Conservation (phyloP, 257 asterid species). For the Solanum chiquidenum region DNA sequence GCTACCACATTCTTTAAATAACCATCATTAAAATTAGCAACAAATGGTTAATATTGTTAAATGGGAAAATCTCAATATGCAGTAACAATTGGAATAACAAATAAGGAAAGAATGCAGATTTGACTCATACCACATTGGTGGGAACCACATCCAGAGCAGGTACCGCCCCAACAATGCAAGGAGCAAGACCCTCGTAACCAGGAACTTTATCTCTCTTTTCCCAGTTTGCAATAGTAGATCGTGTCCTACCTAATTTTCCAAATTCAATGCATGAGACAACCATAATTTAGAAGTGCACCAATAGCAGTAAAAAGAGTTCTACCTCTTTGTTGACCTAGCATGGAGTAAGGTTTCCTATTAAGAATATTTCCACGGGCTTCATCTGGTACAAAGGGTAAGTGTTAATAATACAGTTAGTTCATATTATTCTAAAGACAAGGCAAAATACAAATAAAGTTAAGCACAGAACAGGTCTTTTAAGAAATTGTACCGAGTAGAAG, state of each 20-base stretch:
- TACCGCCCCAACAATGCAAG: conserved; percentile 43
- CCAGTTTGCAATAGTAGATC: conserved; percentile 45
- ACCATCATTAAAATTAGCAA: background rate
- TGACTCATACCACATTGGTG: conserved; percentile 13
- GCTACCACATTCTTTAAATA: background rate
- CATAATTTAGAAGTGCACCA: background rate
- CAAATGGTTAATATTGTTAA: background rate
- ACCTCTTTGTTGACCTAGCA: conserved; percentile 67
- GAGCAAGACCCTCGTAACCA: conserved; percentile 31
- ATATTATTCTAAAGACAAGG: background rate
- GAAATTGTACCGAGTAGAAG: background rate
- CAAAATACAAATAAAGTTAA: background rate
- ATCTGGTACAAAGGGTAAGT: conserved; percentile 21
- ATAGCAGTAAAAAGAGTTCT: conserved; percentile 7
- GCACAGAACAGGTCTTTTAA: background rate
- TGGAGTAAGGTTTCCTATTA: conserved; percentile 38
- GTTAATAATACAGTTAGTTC: background rate
- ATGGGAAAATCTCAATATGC: background rate
- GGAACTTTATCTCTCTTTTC: conserved; percentile 60
- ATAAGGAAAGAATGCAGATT: background rate
- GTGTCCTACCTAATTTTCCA: conserved; percentile 38
- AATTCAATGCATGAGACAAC: conserved; percentile 7
- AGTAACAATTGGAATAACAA: background rate
- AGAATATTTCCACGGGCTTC: conserved; percentile 36
- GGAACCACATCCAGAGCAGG: conserved; percentile 24